Evolutionary conservation across 352 stramenopile genomes (phyloP), one percentile per base, ranked within the genome.

Genomic region (Elongisporangium anandrum): DNA sequence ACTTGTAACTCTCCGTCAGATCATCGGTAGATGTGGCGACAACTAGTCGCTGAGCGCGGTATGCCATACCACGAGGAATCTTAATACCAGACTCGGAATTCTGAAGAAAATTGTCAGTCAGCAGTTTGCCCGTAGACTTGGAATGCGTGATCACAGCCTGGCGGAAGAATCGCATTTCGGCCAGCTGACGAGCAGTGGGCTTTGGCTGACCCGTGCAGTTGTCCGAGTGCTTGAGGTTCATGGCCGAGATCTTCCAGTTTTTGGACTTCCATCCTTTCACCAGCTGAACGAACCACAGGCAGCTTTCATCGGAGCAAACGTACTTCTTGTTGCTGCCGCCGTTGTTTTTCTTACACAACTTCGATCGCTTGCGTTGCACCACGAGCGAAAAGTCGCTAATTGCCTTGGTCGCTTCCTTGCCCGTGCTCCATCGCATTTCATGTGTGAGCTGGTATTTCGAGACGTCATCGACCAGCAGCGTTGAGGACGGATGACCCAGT

Each of bases 201-300:
- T 90, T 87, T 2, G 80, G 65, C 21, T 73, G 65, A 15, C 84
- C 84, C 0, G 67, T 78, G 69, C 84, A 94, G n/a, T 68, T 65
- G 0, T 80, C 70, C 48, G 81, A 88, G 58, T 94, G 84, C 55
- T 82, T 84, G 22, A 94, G 60, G 50, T 92, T 90, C 84, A 94
- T 94, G n/a, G 81, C 80, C 34, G 84, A 94, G 66, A 94, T 94
- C 59, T 94, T 94, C 84, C 84, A 94, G 67, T 85, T 94, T 68
- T 92, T 88, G n/a, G 80, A 87, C 63, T 94, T 94, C 70, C 78
- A 85, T 1, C 80, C 81, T 61, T 91, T 91, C 24, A 90, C 77
- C 16, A 92, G 69, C 52, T 86, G 81, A 22, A 92, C 81, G 54
- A 91, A 94, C 84, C 84, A 94, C 7, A 86, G 50, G 20, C 84